phyloP scores from a whole-genome alignment of 805 yeast species.

The Kodamaea kakaduensis region DNA sequence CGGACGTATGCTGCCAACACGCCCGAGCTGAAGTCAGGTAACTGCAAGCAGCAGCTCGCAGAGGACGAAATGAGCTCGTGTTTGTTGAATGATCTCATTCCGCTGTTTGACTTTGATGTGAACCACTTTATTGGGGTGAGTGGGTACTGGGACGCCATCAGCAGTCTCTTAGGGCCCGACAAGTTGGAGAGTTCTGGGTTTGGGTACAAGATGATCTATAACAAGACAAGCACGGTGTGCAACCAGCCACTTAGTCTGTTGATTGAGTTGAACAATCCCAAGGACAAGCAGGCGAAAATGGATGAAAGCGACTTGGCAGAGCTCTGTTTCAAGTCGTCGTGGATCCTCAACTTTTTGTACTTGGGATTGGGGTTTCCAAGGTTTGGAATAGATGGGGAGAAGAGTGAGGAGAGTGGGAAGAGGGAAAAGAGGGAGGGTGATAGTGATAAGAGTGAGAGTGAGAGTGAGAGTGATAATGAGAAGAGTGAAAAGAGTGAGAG shows the following conservation, averaged over 20 bases:
- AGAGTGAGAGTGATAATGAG: slow-evolving; percentile 1
- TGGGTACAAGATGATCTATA: slow-evolving; percentile 41
- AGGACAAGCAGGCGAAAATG: slow-evolving; percentile 25
- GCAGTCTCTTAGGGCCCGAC: slow-evolving; percentile 26
- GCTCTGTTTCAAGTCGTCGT: slow-evolving; percentile 59
- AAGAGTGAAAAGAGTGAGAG: no score
- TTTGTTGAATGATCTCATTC: slow-evolving; percentile 48
- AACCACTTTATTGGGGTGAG: slow-evolving; percentile 62
- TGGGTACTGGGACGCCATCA: slow-evolving; percentile 63
- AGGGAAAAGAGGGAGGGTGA: no score
- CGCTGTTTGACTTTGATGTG: slow-evolving; percentile 53
- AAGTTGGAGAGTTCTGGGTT: slow-evolving; percentile 24
- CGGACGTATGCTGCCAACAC: slow-evolving; percentile 23
- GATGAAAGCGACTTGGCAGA: slow-evolving; percentile 45
- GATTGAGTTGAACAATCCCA: slow-evolving; percentile 28
- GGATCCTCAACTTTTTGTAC: slow-evolving; percentile 55
- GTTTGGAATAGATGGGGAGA: slow-evolving; percentile 35
- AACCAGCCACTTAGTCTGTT: slow-evolving; percentile 37
- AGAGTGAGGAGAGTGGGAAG: not conserved
- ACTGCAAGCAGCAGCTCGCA: slow-evolving; percentile 28
- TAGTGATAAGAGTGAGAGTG: slow-evolving; percentile 1
- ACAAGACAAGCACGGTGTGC: slow-evolving; percentile 47
- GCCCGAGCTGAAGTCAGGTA: slow-evolving; percentile 14
- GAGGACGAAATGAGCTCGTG: slow-evolving; percentile 42
- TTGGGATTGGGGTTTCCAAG: slow-evolving; percentile 59